Base-by-base conservation (phyloP, 2,329 filamentous ascomycete species). In the Pseudocercospora pini-densiflorae region DNA sequence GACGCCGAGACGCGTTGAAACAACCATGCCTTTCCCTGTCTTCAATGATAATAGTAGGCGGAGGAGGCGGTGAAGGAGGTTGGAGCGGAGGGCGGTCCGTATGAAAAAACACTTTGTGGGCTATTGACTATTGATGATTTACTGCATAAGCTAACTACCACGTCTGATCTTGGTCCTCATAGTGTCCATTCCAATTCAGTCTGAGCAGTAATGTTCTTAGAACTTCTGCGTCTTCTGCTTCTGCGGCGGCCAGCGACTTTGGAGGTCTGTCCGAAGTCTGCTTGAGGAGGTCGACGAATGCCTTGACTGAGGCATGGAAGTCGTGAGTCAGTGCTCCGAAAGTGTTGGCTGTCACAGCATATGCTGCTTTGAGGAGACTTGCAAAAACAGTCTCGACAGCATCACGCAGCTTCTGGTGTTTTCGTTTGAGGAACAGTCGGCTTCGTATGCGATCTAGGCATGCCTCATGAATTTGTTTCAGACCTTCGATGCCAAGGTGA, bases 381-480 rank as follows among this genome's bases (percentile, higher is more conserved):
- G 64, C 61, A 10, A 77, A 71, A 1, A 75, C 68, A 1, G 69
- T 61, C 49, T 76, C 73, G n/a, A 79, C 21, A 1, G 64, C 68
- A 9, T 23, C 19, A 6, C 68, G 66, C 5, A 76, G 19, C 27
- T 69, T 73, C 19, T 70, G 63, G 29, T 79, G 76, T 55, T 74
- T 74, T 21, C 68, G 65, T 36, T 73, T 71, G 12, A 79, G 47
- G 47, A 77, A 77, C 1, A 79, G 68, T n/a, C 75, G 67, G 8
- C 62, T 68, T 21, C 75, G 68, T 8, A 79, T 76, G 6, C 60
- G 64, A 16, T 75, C 73, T 0, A 79, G 68, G 55, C 72, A 75
- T 3, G 55, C 24, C n/a, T 73, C 66, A 49, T 79, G 77, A 24
- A 71, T 24, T 9, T 70, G 55, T 6, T 71, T 68, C 16, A 79